Conservation (phyloP, 2,329 filamentous ascomycete species). For the Calonectria pseudoturangicola region DNA sequence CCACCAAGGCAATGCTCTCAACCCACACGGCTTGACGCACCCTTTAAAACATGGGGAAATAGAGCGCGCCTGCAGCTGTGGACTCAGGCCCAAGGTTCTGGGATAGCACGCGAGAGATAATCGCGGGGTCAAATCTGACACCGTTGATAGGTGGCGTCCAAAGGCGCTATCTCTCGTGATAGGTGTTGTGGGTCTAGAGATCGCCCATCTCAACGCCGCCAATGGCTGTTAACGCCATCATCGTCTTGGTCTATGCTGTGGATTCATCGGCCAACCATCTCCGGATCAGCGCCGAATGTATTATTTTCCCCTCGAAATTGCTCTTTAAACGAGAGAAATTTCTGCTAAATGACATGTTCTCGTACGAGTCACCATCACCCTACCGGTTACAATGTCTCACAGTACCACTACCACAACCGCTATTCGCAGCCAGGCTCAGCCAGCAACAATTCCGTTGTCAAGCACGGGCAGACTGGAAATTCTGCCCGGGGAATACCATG, state of each 20-base stretch:
- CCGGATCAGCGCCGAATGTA: neutral
- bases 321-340: neutral
- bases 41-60: slow-evolving; percentile 36
- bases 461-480: slow-evolving; percentile 19
- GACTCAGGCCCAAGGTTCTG: slow-evolving; percentile 5
- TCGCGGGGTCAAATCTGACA: slow-evolving; percentile 39
- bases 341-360: neutral
- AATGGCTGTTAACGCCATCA: slow-evolving; percentile 34
- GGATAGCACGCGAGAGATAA: slow-evolving; percentile 44
- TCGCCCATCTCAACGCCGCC: slow-evolving; percentile 32
- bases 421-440: neutral
- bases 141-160: slow-evolving; percentile 47
- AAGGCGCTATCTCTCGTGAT: slow-evolving; percentile 33
- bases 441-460: slow-evolving; percentile 15
- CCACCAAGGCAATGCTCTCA: neutral
- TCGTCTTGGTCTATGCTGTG: slow-evolving; percentile 6
- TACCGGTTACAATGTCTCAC: neutral
- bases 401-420: slow-evolving; percentile 7
- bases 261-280: neutral
- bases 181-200: slow-evolving; percentile 33
- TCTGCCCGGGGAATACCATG: slow-evolving; percentile 36
- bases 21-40: slow-evolving; percentile 6
- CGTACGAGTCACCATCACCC: neutral
- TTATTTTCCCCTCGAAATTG: neutral
- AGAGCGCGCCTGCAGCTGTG: slow-evolving; percentile 7